Conservation (phyloP, 805 yeast species). For the Nakazawaea ernobii region DNA sequence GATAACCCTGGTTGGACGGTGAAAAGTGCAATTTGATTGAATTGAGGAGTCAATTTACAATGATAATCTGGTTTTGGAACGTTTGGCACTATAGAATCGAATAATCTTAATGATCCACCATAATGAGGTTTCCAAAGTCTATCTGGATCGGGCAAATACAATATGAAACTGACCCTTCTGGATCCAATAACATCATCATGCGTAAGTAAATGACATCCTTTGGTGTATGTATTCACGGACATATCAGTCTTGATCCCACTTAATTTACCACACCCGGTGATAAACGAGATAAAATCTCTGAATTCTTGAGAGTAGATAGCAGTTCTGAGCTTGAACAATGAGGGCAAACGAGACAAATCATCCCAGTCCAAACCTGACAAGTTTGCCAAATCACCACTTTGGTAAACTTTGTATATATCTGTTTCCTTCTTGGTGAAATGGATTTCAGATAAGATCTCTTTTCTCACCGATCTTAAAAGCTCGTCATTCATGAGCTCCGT, state of each 20-base stretch:
- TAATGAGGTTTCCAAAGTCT: slow-evolving; percentile 82
- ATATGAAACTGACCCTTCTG: slow-evolving; percentile 84
- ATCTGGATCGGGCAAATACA: slow-evolving; percentile 91
- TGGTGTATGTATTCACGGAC: slow-evolving; percentile 84
- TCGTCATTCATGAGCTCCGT: slow-evolving; percentile 68
- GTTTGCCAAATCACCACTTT: slow-evolving; percentile 88
- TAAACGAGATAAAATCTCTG: slow-evolving; percentile 67
- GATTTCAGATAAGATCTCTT: slow-evolving; percentile 75
- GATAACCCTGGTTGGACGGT: slow-evolving; percentile 94
- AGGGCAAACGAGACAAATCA: slow-evolving; percentile 69
- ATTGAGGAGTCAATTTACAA: slow-evolving; percentile 77
- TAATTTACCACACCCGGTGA: slow-evolving; percentile 83
- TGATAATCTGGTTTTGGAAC: slow-evolving; percentile 79
- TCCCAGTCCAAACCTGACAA: slow-evolving; percentile 76
- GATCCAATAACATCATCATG: slow-evolving; percentile 99
- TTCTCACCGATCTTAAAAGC: slow-evolving; percentile 70
- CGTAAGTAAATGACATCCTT: slow-evolving; percentile 89
- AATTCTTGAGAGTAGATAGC: slow-evolving; percentile 86
- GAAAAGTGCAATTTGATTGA: slow-evolving; percentile 94
- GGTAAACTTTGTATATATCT: slow-evolving; percentile 89
- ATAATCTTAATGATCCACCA: slow-evolving; percentile 89
- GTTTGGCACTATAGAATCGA: slow-evolving; percentile 81
- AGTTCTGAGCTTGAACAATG: slow-evolving; percentile 70
- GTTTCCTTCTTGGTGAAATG: slow-evolving; percentile 95
- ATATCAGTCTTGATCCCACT: slow-evolving; percentile 91